Base-by-base conservation (phyloP, 495 filamentous ascomycete species). In the Massariosphaeria phaeospora region DNA sequence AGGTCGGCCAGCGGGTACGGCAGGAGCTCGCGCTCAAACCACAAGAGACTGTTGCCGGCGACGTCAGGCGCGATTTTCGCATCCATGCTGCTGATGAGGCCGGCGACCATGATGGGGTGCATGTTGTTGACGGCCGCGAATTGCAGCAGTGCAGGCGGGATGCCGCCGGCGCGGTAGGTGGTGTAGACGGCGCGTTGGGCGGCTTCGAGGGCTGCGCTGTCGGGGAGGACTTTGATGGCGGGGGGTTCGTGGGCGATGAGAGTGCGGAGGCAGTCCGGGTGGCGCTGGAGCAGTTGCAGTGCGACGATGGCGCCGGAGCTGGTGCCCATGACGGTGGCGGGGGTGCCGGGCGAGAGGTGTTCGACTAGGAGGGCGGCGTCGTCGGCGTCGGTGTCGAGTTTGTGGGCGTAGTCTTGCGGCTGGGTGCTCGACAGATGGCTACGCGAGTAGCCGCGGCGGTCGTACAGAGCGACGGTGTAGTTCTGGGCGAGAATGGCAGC, bases 121-220 rank as follows among this genome's bases (percentile, higher is more conserved):
- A 25, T n/a, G 18, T 26, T 30, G 41, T 45, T 26, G 1, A 27
- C 4, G 10, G 41, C 7, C 9, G 23, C 41, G 41, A 45, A 45
- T n/a, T 27, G 18, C 21, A 45, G 17, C 23, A 45, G 18, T 30
- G 41, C 41, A 45, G 41, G 41, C 15, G 41, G 41, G 7, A 45
- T 45, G 7, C 41, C 41, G 24, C 6, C 7, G 1, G 9, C 15
- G 73, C 67, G 62, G 64, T 66, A 46, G 41, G 51, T 42, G 24
- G 27, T 24, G 42, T 59, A 59, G 26, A 59, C 48, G 1, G 33
- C 21, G 29, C 39, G 7, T 20, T 59, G 56, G 18, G 3, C 23
- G 30, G 30, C 49, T 21, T 35, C 46, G 29, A 59, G 13, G 10
- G 38, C 23, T 5, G 25, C 56, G 12, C 27, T 52, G 26, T 59